A percentile compares a stretch with the other conserved stretches of the same genome.
Evolutionary conservation across 768 basidiomycete species (phyloP).

Genomic region (Cystofilobasidium macerans): DNA sequence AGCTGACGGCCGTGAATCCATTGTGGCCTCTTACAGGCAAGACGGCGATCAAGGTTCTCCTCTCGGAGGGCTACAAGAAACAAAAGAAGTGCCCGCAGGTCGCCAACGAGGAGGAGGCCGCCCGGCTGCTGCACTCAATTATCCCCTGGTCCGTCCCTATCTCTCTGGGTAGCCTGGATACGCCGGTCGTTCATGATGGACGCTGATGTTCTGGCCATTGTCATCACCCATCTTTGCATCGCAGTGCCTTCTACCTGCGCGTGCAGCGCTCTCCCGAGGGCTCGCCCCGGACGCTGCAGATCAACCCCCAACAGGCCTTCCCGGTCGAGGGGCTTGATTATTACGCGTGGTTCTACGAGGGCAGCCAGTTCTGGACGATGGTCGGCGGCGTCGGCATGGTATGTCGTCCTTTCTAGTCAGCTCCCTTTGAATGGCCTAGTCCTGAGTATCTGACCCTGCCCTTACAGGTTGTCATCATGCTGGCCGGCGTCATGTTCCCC

Average conservation of each 20-base stretch:
- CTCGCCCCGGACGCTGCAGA: conserved; percentile 59
- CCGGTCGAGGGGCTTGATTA: conserved; percentile 53
- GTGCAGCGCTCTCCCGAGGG: conserved; percentile 55
- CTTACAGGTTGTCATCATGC: conserved; percentile 56
- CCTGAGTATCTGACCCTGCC: neutral
- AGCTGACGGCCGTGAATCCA: neutral
- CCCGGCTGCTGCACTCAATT: conserved; percentile 52
- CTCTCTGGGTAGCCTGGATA: neutral
- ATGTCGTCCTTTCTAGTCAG: neutral
- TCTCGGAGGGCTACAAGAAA: conserved; percentile 84
- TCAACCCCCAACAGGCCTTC: conserved; percentile 65
- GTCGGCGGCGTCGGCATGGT: conserved; percentile 80
- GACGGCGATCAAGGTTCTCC: conserved; percentile 80
- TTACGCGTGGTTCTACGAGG: conserved; percentile 95
- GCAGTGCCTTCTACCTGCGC: conserved; percentile 75
- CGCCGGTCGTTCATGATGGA: neutral
- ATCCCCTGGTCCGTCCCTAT: conserved; percentile 48
- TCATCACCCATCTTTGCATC: neutral
- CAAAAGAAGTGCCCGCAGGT: conserved; percentile 56
- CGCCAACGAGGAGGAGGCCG: conserved; percentile 64
- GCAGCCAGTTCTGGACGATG: conserved; percentile 85
- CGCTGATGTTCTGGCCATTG: neutral
- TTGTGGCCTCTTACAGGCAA: conserved; percentile 53
- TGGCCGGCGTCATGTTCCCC: conserved; percentile 98
- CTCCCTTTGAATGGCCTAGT: too few species aligned